These are phyloP conservation scores for Ploettnerulaceae sp. DNA, from an alignment of 2,329 filamentous ascomycete genomes.

Conservation along the genomic window DNA sequence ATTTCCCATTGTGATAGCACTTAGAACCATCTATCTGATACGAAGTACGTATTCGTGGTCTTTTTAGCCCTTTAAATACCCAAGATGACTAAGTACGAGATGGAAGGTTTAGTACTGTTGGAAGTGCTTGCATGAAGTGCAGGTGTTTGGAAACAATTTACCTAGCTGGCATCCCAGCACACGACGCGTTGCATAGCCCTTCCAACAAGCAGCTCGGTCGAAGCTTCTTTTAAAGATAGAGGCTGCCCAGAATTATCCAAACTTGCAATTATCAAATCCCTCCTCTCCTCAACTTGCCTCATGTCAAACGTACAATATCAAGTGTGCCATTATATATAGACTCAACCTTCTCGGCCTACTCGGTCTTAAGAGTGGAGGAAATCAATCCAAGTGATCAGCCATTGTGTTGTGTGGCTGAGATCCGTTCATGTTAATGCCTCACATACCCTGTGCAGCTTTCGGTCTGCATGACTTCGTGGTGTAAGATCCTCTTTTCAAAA, in stretches of 20 bases:
- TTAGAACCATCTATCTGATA: constrained; percentile 11
- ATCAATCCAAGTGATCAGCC: too few species aligned
- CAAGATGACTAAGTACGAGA: constrained; percentile 8
- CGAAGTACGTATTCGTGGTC: constrained; percentile 9
- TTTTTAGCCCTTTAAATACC: constrained; percentile 7
- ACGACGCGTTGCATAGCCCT: constrained; percentile 13
- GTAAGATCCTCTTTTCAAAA: too few species aligned
- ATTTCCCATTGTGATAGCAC: background rate
- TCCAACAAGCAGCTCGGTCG: background rate
- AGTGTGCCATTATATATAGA: too few species aligned
- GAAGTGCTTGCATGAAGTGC: constrained; percentile 20
- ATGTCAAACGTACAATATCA: background rate
- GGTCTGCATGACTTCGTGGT: too few species aligned
- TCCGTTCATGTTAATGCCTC: too few species aligned
- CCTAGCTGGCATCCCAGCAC: constrained; percentile 20
- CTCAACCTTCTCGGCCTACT: too few species aligned
- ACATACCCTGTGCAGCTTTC: too few species aligned
- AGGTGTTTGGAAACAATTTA: constrained; percentile 21
- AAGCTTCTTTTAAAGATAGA: too few species aligned
- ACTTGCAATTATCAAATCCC: too few species aligned
- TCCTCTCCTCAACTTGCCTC: background rate
- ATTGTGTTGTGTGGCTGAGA: too few species aligned
- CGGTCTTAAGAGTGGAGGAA: too few species aligned
- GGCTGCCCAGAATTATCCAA: too few species aligned
- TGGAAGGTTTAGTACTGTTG: background rate